Percentiles rank a stretch among this genome's conserved stretches.
These are phyloP conservation scores for Aspergillus sp. DNA, from an alignment of 2,329 filamentous ascomycete genomes.

Conservation along the genomic window DNA sequence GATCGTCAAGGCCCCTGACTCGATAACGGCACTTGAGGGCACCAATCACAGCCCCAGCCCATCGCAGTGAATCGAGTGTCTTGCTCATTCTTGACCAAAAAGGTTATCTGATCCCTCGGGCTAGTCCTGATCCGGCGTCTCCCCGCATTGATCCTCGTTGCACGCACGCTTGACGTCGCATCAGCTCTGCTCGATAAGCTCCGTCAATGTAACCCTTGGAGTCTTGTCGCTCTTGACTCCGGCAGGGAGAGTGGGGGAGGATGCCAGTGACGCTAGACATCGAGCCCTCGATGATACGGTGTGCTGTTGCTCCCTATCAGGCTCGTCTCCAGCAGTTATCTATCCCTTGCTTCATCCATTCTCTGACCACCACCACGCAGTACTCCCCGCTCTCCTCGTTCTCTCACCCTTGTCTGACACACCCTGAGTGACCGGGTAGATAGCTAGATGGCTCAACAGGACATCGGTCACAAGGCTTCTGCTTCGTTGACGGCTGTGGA, in stretches of 20 bases:
- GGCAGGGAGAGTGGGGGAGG: neutral
- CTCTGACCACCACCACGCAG: neutral
- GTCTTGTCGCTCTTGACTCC: conserved; percentile 4
- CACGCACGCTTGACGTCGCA: neutral
- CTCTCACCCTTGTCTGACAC: neutral
- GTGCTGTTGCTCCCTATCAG: conserved; percentile 2
- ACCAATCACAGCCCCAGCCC: too few species aligned
- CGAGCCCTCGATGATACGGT: neutral
- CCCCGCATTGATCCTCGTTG: neutral
- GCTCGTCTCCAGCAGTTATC: conserved; percentile 5
- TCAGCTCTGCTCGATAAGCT: conserved; percentile 8
- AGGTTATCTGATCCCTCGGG: neutral
- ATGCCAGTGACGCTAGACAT: conserved; percentile 3
- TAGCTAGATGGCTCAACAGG: neutral
- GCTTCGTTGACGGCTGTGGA: conserved; percentile 6
- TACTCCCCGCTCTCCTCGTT: neutral
- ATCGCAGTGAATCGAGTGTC: too few species aligned
- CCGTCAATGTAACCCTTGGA: conserved; percentile 10
- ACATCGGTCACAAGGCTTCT: neutral
- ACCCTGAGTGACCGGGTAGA: neutral
- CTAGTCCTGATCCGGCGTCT: neutral
- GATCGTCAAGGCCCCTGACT: too few species aligned
- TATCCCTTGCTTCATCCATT: conserved; percentile 8
- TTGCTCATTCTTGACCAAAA: too few species aligned
- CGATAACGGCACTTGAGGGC: too few species aligned